Evolutionary conservation across 163 green algal genomes (phyloP).

Genomic region (Chlamydomonas reinhardtii): DNA sequence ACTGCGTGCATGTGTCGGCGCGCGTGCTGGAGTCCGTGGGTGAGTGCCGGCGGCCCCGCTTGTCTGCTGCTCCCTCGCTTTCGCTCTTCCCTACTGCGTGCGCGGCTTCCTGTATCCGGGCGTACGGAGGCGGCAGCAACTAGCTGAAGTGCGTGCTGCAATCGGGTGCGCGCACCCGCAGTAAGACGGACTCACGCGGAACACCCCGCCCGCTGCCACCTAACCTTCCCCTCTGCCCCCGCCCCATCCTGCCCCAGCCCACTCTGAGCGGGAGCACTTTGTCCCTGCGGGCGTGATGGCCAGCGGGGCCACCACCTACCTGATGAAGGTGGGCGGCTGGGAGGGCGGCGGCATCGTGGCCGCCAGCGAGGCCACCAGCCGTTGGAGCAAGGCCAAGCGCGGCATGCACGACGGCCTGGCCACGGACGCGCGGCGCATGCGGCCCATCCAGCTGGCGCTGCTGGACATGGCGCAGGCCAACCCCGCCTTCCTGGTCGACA

Average conservation of each 20-base stretch:
- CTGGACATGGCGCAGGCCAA: constrained; percentile 48
- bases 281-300: constrained; percentile 8
- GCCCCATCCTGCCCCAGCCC: background rate
- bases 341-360: constrained; percentile 24
- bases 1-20: constrained; percentile 51
- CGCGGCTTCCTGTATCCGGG: no score
- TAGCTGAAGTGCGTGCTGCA: no score
- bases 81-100: no score
- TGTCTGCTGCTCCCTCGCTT: no score
- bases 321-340: constrained; percentile 37
- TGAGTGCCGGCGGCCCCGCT: background rate
- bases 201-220: no score
- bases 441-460: constrained; percentile 57
- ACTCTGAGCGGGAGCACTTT: constrained; percentile 15
- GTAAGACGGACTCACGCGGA: no score
- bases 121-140: no score
- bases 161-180: no score
- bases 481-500: constrained; percentile 39
- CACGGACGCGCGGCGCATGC: constrained; percentile 43
- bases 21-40: constrained; percentile 37
- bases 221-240: background rate
- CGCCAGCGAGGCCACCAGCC: background rate
- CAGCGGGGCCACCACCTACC: constrained; percentile 15
- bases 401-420: constrained; percentile 41
- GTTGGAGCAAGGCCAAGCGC: constrained; percentile 30